Evolutionary conservation across 164 flowering plant genomes (phyloP).

Genomic region (grape (Vitis vinifera)): ASM3070453v1 NC_081806.1:8773501-8774000

Average conservation of each 20-base stretch:
- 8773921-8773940: not conserved
- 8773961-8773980: slow-evolving; percentile 4
- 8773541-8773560: slow-evolving; percentile 14
- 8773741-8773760: slow-evolving; percentile 2
- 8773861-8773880: not conserved
- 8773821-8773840: not conserved
- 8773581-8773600: not conserved
- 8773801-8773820: not conserved
- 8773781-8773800: not conserved
- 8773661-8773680: not conserved
- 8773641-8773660: not conserved
- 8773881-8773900: too few species aligned
- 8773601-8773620: not conserved
- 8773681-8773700: not conserved
- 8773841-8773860: not conserved
- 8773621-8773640: not conserved
- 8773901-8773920: too few species aligned
- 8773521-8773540: slow-evolving; percentile 10
- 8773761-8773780: not conserved
- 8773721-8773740: slow-evolving; percentile 1
- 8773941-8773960: not conserved
- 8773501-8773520: slow-evolving; percentile 9
- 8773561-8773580: slow-evolving; percentile 15
- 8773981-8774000: slow-evolving; percentile 9
- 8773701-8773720: slow-evolving; percentile 5